These are phyloP conservation scores for Asterochloris sp. DNA, from an alignment of 139 green algal species.

Conservation along the genomic window DNA sequence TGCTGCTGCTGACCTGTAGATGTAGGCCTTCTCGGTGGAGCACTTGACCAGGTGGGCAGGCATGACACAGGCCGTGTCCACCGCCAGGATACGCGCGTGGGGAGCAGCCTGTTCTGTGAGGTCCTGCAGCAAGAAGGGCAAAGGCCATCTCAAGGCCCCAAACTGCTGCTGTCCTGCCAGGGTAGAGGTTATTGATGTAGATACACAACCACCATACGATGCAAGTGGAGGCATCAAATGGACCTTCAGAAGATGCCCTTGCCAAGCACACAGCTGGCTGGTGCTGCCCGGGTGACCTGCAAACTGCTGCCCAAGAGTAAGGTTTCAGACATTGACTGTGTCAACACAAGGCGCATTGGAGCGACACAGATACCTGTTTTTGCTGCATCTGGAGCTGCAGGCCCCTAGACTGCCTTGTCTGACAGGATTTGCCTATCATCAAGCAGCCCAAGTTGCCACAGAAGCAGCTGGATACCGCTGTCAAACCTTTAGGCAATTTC, in stretches of 20 bases:
- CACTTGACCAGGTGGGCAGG: slow-evolving; percentile 10
- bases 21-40: slow-evolving; percentile 17
- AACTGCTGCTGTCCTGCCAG: no score
- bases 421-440: neutral
- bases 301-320: no score
- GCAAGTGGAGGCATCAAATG: no score
- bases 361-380: neutral
- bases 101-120: neutral
- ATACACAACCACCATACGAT: no score
- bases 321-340: no score
- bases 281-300: no score
- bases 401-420: neutral
- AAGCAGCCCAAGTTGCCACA: neutral
- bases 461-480: neutral
- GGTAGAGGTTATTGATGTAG: no score
- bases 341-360: no score
- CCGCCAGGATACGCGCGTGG: neutral
- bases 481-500: neutral
- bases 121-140: neutral
- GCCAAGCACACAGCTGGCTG: no score
- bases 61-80: slow-evolving; percentile 26
- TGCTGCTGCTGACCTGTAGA: slow-evolving; percentile 11
- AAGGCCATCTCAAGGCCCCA: no score
- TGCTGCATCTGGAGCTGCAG: neutral
- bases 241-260: no score